Evolutionary conservation across 2,329 filamentous ascomycete species (phyloP), one percentile per base, ranked within the genome.

Genomic region (Immersiporthe knoxdaviesiana): DNA sequence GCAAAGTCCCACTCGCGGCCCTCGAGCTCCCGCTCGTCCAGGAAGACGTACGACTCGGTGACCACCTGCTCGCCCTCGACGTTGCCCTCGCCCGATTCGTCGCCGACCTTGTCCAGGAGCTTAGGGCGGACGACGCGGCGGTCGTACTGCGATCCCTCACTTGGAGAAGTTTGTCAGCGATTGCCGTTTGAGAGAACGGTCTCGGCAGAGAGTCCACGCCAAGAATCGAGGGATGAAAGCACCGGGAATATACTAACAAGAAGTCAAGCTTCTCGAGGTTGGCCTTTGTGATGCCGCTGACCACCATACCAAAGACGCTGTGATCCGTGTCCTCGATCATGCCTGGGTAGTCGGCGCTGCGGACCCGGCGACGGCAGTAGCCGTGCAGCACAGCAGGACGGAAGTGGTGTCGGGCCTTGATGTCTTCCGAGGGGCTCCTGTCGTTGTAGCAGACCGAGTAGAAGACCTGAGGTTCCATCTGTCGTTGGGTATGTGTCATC

Each of bases 401-500:
- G 77, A 93, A 88, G 0, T 79, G 87, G 72, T 88, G 88, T 47
- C 95, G 82, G 61, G 87, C 78, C 67, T 81, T 76, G 50, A 86
- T 78, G 78, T 84, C 75, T 78, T 85, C 47, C 76, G 87, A 76
- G 72, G 84, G 83, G 6, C 77, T 74, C 21, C 81, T 78, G 11
- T 81, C 80, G 73, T 89, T 88, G 80, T 94, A 92, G 79, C 92
- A 92, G 58, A 97, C 94, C 44, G 91, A 91, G 81, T 92, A 91
- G 74, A 98, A 93, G 75, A 98, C 90, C 76, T 91, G 88, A 0
- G 91, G 89, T n/a, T 91, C 92, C 94, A 97, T 97, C 76, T 85
- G 62, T 41, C 6, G 39, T 44, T 18, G 1, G 8, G 6, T 10
- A 21, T 44, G 27, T 18, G 67, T 69, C 11, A 35, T 35, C 8